phyloP scores from a whole-genome alignment of 2,329 filamentous ascomycete species.

The Davidsoniella neocaledoniae region DNA sequence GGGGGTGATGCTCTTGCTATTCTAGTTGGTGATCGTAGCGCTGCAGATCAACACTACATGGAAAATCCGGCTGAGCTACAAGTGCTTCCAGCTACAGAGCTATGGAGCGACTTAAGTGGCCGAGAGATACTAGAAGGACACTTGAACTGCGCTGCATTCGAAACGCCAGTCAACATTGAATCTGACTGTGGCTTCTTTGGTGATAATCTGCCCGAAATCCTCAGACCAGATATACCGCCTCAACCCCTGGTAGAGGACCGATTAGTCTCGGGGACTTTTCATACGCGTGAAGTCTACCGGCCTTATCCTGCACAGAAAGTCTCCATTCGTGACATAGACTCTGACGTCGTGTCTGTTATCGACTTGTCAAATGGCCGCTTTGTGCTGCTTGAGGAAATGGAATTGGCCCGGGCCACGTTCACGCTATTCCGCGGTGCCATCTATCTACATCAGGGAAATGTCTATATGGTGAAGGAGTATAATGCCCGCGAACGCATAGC shows the following conservation, averaged over 20 bases:
- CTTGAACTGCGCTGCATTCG: constrained; percentile 84
- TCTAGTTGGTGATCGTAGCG: constrained; percentile 73
- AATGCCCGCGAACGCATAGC: constrained; percentile 65
- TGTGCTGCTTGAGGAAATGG: constrained; percentile 81
- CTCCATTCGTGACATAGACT: constrained; percentile 71
- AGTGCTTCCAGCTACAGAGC: constrained; percentile 71
- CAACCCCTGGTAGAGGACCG: constrained; percentile 18
- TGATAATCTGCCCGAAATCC: constrained; percentile 36
- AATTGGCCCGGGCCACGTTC: constrained; percentile 86
- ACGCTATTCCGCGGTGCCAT: constrained; percentile 95
- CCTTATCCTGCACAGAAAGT: constrained; percentile 72
- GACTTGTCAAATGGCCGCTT: constrained; percentile 74
- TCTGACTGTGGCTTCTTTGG: constrained; percentile 71
- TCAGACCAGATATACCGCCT: background rate
- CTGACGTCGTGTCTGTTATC: constrained; percentile 87
- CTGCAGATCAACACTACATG: constrained; percentile 95
- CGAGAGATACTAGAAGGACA: constrained; percentile 86
- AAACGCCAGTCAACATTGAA: constrained; percentile 74
- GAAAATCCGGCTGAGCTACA: constrained; percentile 87
- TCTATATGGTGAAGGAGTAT: constrained; percentile 83
- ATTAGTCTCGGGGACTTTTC: constrained; percentile 50
- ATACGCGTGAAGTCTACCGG: constrained; percentile 76
- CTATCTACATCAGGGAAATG: constrained; percentile 88
- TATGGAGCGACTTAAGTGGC: constrained; percentile 85
- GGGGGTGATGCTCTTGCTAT: constrained; percentile 67